phyloP scores from a whole-genome alignment of 805 yeast species.

The Hanseniaspora osmophila region DNA sequence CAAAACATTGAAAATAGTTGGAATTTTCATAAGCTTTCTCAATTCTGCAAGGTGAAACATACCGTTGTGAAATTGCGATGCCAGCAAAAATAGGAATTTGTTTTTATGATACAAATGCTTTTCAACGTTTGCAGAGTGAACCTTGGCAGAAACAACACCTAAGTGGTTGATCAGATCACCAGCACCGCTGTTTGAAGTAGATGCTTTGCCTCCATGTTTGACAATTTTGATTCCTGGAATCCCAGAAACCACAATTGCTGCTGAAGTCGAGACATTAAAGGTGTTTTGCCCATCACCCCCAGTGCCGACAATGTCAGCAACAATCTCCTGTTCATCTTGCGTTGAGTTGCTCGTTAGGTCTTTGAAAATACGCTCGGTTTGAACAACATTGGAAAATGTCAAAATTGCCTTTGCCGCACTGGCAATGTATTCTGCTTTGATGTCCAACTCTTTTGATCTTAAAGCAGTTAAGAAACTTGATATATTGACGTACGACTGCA shows the following conservation, averaged over 20 bases:
- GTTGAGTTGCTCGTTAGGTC: too few species aligned
- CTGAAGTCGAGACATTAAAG: slow-evolving; percentile 87
- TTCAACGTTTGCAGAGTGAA: slow-evolving; percentile 45
- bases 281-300: slow-evolving; percentile 99
- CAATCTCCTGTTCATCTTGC: background rate
- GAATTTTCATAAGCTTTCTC: slow-evolving; percentile 71
- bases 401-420: slow-evolving; percentile 70
- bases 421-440: slow-evolving; percentile 67
- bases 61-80: slow-evolving; percentile 89
- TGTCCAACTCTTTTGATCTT: slow-evolving; percentile 62
- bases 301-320: slow-evolving; percentile 82
- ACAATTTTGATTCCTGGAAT: slow-evolving; percentile 57
- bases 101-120: slow-evolving; percentile 34
- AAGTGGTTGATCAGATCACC: slow-evolving; percentile 72
- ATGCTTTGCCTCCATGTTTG: slow-evolving; percentile 96
- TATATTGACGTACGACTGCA: slow-evolving; percentile 37
- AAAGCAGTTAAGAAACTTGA: slow-evolving; percentile 72
- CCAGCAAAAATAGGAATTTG: slow-evolving; percentile 59
- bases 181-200: slow-evolving; percentile 85
- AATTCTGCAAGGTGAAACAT: slow-evolving; percentile 72
- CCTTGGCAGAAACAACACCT: slow-evolving; percentile 71
- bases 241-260: slow-evolving; percentile 92
- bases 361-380: too few species aligned
- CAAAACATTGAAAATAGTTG: slow-evolving; percentile 83
- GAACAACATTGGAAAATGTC: slow-evolving; percentile 45